A percentile compares a stretch with the other conserved stretches of the same genome.
phyloP scores from a whole-genome alignment of 306 rosid genomes.

The Luffa acutangula region DNA sequence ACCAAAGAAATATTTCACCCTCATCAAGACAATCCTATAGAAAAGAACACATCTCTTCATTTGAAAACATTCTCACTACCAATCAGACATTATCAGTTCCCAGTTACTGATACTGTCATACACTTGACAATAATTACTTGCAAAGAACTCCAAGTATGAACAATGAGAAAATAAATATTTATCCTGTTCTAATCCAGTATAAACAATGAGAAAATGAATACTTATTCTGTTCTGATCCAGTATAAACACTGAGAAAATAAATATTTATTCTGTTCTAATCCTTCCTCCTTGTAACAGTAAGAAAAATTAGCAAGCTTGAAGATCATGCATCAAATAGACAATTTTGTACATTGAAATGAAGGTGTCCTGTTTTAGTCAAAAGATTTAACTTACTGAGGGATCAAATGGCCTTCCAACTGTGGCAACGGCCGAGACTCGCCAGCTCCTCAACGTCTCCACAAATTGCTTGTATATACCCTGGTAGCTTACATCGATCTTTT shows the following conservation, averaged over 20 bases:
- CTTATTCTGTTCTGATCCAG: too few relatives aligned
- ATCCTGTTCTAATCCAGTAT: background rate
- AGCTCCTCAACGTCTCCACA: slow-evolving; percentile 70
- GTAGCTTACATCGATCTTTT: slow-evolving; percentile 70
- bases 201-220: too few relatives aligned
- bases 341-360: background rate
- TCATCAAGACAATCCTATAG: background rate
- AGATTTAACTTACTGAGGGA: slow-evolving; percentile 52
- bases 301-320: background rate
- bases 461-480: slow-evolving; percentile 93
- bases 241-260: too few relatives aligned
- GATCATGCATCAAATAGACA: background rate
- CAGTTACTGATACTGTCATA: background rate
- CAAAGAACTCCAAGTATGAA: background rate
- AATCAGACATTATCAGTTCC: background rate
- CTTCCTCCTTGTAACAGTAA: background rate
- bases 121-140: background rate
- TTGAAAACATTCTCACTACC: background rate
- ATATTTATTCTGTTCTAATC: too few relatives aligned
- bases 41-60: background rate
- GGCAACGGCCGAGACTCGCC: slow-evolving; percentile 55
- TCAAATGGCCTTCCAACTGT: slow-evolving; percentile 83
- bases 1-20: background rate
- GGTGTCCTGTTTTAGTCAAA: background rate
- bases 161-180: background rate